Evolutionary conservation across 306 rosid species (phyloP), one percentile per base, ranked within the genome.

Genomic region (Purshia tridentata): DNA sequence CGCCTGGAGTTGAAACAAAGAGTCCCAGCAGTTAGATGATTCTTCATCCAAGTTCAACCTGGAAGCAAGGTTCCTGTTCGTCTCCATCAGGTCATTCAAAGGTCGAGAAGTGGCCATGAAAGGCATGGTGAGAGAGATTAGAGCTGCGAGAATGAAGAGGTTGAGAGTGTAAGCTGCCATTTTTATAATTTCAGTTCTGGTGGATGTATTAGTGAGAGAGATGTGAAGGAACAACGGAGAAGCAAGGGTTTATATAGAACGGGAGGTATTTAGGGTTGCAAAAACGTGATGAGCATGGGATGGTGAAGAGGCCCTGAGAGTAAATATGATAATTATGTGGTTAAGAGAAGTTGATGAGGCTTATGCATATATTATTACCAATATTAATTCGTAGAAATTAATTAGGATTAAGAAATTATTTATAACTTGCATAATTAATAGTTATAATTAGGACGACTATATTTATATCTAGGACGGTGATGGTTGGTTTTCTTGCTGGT

Each of bases 21-120:
- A 87, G 5, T 85, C 89, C 95, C 95, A 91, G 47, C 97, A 88
- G 14, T 78, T 77, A 0, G 79, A 53, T 13, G 90, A 20, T 19
- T 70, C 83, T 7, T 72, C 86, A 64, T 79, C 84, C 16, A 88
- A 13, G 60, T 89, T 87, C 81, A 87, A 68, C 70, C 89, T 78
- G 0, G 74, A 54, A 2, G 45, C 72, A 0, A 87, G 83, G 53
- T 77, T 59, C 4, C 8, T 0, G 70, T 11, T 14, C 2, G 9
- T 4, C 13, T 48, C 23, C 12, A 64, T 0, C 49, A 67, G 58
- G 73, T 49, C 0, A 15, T 19, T 47, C 19, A 80, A 41, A 8
- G 67, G 9, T 18, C 81, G 67, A 0, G 86, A 77, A 22, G 70
- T 80, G 0, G 66, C 75, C 64, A 59, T 54, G 67, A 49, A 22